Conservation (phyloP, 2,329 filamentous ascomycete species). For the Immersiporthe knoxdaviesiana region DNA sequence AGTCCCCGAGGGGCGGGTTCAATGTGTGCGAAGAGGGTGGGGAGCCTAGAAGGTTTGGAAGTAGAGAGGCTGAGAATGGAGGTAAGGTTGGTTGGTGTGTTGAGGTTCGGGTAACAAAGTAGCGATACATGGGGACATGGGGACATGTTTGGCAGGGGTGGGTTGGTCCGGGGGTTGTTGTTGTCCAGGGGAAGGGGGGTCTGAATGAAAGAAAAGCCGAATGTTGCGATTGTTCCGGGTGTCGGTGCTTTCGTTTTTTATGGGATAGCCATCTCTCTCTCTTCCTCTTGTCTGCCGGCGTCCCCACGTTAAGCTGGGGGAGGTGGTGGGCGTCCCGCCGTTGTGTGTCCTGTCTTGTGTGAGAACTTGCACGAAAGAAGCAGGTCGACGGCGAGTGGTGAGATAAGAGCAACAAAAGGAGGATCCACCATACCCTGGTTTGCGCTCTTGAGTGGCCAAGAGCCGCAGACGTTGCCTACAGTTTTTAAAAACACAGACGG, state of each 20-base stretch:
- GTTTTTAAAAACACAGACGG: not conserved
- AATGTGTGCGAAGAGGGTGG: not conserved
- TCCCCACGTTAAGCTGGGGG: not conserved
- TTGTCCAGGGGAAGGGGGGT: conserved; percentile 11
- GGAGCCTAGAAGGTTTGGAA: conserved; percentile 17
- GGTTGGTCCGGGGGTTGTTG: not conserved
- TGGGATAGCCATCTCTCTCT: not conserved
- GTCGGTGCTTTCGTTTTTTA: conserved; percentile 15
- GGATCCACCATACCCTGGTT: not conserved
- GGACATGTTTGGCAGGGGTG: no score
- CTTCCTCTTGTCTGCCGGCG: not conserved
- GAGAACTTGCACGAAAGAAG: conserved; percentile 19
- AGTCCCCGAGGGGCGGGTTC: not conserved
- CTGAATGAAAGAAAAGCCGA: conserved; percentile 18
- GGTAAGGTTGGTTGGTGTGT: not conserved
- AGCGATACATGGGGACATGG: conserved; percentile 10
- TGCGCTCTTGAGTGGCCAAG: not conserved
- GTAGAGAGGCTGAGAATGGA: not conserved
- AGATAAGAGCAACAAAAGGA: not conserved
- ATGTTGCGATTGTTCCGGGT: conserved; percentile 20
- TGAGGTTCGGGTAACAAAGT: conserved; percentile 7
- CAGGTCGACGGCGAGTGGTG: not conserved
- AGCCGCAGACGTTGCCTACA: conserved; percentile 1
- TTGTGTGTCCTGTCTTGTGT: not conserved
- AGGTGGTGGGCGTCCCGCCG: not conserved